Evolutionary conservation across 75 land plant species (phyloP), one percentile per base, ranked within the genome.

Genomic region (Adiantum capillusveneris): DNA sequence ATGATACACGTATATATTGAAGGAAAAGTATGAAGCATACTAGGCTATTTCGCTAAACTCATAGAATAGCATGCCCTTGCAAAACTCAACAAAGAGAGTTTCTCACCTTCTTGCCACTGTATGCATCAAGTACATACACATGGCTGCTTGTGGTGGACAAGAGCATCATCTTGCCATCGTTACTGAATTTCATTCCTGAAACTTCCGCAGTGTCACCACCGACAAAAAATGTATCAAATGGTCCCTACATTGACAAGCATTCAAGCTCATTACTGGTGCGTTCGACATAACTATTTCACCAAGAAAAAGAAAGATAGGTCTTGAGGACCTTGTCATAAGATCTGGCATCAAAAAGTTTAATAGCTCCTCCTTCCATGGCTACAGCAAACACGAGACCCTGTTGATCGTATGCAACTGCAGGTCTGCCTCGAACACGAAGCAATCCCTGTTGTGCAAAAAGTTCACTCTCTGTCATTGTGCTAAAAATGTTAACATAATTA

Each of bases 321-420:
- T 24, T 43, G 46, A 29, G 26, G 53, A 92, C 98, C 96, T 93
- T 93, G 59, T 93, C 98, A 73, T 79, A 89, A 36, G 88, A 88
- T 28, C 97, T 86, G 11, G 88, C 88, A 77, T 93, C 98, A 81
- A 89, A 93, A 53, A 93, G 75, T 53, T 86, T 93, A 2, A 93
- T 79, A 58, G 96, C 98, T 64, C 98, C 96, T n/a, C 96, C 96
- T 78, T 93, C 98, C 96, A 93, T 89, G 58, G 98, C 90, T 68
- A 89, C 98, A 31, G 98, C 89, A 83, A 93, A 93, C 13, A 93
- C 96, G 64, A 93, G 90, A 39, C 98, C 98, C 69, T 93, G 98
- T 58, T 89, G 98, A 71, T 93, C 98, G 81, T 89, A 93, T 19
- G 98, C 96, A 44, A 90, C 96, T 19, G 87, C 75, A 30, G 98